phyloP scores from a whole-genome alignment of 1,139 yeast species.

The Yamadazyma siamensis region DNA sequence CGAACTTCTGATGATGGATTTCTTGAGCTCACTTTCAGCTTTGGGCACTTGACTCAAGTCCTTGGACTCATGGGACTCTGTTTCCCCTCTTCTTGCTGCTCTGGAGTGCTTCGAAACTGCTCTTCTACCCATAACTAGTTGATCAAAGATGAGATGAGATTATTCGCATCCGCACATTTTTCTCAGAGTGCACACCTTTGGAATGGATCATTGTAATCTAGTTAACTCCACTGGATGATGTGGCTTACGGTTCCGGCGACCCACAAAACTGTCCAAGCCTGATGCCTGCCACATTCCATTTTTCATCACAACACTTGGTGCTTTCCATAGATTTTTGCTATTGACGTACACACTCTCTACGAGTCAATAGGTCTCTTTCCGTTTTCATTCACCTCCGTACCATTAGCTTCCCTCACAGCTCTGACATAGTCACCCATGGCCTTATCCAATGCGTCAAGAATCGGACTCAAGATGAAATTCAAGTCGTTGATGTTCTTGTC shows the following conservation, averaged over 20 bases:
- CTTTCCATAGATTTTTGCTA: too few species aligned
- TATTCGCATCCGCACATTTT: too few species aligned
- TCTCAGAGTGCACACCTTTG: too few species aligned
- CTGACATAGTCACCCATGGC: conserved; percentile 30
- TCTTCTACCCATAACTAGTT: conserved; percentile 18
- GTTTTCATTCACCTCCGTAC: conserved; percentile 20
- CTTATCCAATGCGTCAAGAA: conserved; percentile 24
- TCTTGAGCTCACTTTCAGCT: conserved; percentile 47
- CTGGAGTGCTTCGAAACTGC: conserved; percentile 63
- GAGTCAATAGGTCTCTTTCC: conserved; percentile 23
- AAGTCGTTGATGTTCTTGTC: conserved; percentile 36
- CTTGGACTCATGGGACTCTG: conserved; percentile 40
- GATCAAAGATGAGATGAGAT: conserved; percentile 7
- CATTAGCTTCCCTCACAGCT: conserved; percentile 21
- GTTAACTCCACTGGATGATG: too few species aligned
- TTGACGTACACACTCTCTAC: background rate
- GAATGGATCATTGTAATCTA: too few species aligned
- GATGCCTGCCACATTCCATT: too few species aligned
- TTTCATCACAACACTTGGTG: background rate
- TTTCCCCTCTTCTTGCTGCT: conserved; percentile 68
- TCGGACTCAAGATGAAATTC: conserved; percentile 26
- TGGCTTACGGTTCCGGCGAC: too few species aligned
- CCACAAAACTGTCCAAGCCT: too few species aligned
- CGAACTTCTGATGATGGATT: conserved; percentile 65
- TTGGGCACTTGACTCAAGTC: conserved; percentile 53